Conservation (phyloP, 2,329 filamentous ascomycete species). For the Penicillium sp. region DNA sequence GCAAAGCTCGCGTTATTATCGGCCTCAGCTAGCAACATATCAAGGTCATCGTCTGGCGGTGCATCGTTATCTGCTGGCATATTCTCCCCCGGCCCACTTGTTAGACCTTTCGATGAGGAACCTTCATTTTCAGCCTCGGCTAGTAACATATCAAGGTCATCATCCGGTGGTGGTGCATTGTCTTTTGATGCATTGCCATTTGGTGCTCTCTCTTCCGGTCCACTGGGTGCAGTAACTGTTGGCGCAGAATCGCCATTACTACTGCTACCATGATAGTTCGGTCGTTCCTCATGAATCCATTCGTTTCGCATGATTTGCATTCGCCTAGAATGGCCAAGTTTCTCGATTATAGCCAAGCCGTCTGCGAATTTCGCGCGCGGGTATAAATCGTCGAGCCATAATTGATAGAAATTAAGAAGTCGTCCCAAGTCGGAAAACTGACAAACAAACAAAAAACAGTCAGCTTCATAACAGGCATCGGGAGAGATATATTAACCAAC, state of each 20-base stretch:
- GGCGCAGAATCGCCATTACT: background rate
- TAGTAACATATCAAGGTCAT: slow-evolving; percentile 7
- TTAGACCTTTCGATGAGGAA: background rate
- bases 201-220: background rate
- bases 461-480: background rate
- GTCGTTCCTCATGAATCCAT: slow-evolving; percentile 70
- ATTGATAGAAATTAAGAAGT: slow-evolving; percentile 84
- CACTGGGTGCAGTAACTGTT: background rate
- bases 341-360: slow-evolving; percentile 85
- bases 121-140: slow-evolving; percentile 4
- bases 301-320: slow-evolving; percentile 70
- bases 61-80: background rate
- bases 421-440: slow-evolving; percentile 80
- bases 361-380: slow-evolving; percentile 93
- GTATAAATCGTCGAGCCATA: slow-evolving; percentile 95
- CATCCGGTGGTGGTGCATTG: background rate
- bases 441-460: slow-evolving; percentile 58
- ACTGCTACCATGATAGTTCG: background rate
- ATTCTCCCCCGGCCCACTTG: background rate
- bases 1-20: background rate
- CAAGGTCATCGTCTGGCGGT: slow-evolving; percentile 6
- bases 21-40: slow-evolving; percentile 8
- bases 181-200: background rate
- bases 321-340: slow-evolving; percentile 78
- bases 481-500: slow-evolving; percentile 39